Evolutionary conservation across 371 early-diverging fungal genomes (phyloP).

Genomic region (Mortierella polycephala): DNA sequence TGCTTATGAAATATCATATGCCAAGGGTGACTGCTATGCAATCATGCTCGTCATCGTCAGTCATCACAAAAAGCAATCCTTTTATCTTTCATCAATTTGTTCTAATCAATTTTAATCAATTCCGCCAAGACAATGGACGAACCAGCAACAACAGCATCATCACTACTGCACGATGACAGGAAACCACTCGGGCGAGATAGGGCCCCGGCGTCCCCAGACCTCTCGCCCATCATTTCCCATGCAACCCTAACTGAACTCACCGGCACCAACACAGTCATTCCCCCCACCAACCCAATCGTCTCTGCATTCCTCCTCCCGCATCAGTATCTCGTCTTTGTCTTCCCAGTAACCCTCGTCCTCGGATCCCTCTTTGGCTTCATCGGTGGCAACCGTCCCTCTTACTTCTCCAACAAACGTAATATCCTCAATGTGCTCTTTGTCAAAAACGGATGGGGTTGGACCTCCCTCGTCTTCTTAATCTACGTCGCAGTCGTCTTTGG

Average conservation of each 20-base stretch:
- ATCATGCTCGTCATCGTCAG: too few species aligned
- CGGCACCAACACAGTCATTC: constrained; percentile 3
- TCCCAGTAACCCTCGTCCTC: constrained; percentile 32
- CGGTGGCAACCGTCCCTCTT: constrained; percentile 53
- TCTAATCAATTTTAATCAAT: not conserved
- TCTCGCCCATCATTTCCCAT: constrained; percentile 30
- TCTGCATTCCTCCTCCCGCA: constrained; percentile 32
- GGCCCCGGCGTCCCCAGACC: constrained; percentile 32
- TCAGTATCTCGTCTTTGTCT: constrained; percentile 36
- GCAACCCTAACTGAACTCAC: constrained; percentile 29
- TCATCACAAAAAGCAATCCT: not conserved
- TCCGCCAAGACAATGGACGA: not conserved
- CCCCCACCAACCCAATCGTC: constrained; percentile 15
- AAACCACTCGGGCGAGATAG: constrained; percentile 16
- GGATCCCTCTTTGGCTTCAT: constrained; percentile 47
- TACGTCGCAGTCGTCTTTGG: constrained; percentile 55
- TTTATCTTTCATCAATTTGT: not conserved
- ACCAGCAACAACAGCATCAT: not conserved
- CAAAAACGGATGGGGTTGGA: constrained; percentile 91
- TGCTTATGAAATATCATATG: too few species aligned
- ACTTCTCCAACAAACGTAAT: constrained; percentile 80
- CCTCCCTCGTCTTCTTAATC: constrained; percentile 63
- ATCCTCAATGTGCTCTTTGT: constrained; percentile 80
- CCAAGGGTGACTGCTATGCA: too few species aligned
- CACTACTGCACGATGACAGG: not conserved